Evolutionary conservation across 2,329 filamentous ascomycete genomes (phyloP), one percentile per base, ranked within the genome.

Genomic region (Westerdykella ornata): DNA sequence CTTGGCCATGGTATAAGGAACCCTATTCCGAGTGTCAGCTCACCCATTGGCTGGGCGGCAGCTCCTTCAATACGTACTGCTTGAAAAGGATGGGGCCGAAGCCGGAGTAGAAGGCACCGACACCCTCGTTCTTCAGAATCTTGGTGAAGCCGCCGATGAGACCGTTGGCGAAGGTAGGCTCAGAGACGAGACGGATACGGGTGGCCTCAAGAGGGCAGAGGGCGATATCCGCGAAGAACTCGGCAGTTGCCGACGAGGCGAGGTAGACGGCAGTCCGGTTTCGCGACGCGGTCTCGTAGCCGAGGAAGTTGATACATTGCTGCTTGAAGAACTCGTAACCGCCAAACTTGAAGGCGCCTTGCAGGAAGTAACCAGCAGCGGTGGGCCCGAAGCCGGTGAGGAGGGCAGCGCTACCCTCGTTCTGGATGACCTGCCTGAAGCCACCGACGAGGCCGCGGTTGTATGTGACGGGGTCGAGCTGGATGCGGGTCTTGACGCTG

Each of bases 301-400:
- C 88, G 62, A 94, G 71, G 49, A 76, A 48, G 76, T 87, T 84
- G 72, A 94, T 92, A 66, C 75, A 80, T 73, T 92, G 85, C 75
- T 89, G 80, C 83, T 94, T 94, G 84, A 94, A 94, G 74, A 94
- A 83, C 75, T 94, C 88, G 72, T 94, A 94, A 68, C 88, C 88
- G 70, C 88, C 88, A 70, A 92, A 92, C 76, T 94, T 94, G 78
- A 92, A 82, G 60, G 86, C 84, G 67, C 88, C 87, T 75, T 94
- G 87, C 60, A 94, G 82, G 82, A 94, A 94, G 76, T 94, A 94
- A 70, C 87, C 87, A 53, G 87, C 85, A 56, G 82, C 81, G 65
- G 87, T 94, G 62, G 87, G 88, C 57, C 88, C 88, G 69, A 82
- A 78, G 72, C 87, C 87, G 56, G 88, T 94, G 69, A 87, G 75